Evolutionary conservation across 2,329 filamentous ascomycete genomes (phyloP), one percentile per base, ranked within the genome.

Genomic region (Periconia macrospinosa): DNA sequence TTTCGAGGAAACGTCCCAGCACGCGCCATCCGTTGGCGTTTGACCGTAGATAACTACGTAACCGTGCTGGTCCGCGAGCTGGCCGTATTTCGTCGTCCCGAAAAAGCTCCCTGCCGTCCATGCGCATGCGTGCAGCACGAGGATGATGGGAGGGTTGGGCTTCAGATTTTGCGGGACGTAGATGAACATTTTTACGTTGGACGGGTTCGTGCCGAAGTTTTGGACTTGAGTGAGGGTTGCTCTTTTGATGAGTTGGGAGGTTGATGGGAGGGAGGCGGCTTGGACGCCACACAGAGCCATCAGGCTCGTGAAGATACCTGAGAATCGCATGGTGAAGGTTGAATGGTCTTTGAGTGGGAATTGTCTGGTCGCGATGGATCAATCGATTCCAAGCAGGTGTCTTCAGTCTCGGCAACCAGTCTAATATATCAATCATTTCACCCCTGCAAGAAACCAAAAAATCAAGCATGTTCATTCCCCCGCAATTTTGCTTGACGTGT

Each of bases 31-130:
- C 53, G 80, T 79, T 0, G 79, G 79, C 2, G 79, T 79, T 47
- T 78, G 71, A 0, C 83, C 81, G 67, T 81, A 86, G 62, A 86
- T 82, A 52, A 82, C 77, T 50, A 87, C 83, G 69, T 82, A 86
- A 40, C 82, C 83, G 50, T 84, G 75, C 44, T 74, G 63, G 54
- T 81, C 79, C 6, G 84, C 81, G 10, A 82, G 71, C 1, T 74
- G 68, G 30, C 52, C 55, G 33, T 63, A 59, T 27, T 58, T 58
- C n/a, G 65, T 66, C 10, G 54, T 47, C 7, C 33, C 15, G 10
- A 54, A 52, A 48, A 63, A 67, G 14, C 45, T 37, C 33, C 74
- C 67, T 2, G 80, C 84, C 17, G 55, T 59, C n/a, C 68, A 68
- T 13, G 55, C 58, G 43, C 69, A 72, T 14, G 54, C 52, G 42